Percentiles rank a stretch among this genome's conserved stretches.
Evolutionary conservation across 73 alveolate genomes (phyloP).

Genomic region (Urostyla sp.): DNA sequence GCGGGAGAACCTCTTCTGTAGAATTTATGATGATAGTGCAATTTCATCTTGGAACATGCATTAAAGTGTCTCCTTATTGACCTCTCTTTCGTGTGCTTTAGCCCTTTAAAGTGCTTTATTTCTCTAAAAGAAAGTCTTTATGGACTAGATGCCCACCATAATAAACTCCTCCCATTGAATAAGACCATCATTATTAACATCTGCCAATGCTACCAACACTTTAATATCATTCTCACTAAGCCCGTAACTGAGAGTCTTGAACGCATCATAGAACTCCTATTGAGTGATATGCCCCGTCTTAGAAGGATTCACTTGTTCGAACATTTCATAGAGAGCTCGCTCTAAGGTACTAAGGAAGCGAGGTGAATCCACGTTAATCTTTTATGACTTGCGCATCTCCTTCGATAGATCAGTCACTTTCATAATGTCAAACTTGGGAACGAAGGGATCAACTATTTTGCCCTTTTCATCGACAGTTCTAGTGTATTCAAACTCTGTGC

Average conservation of each 20-base stretch:
- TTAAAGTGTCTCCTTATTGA: slow-evolving; percentile 53
- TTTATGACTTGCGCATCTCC: slow-evolving; percentile 60
- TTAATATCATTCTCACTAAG: slow-evolving; percentile 62
- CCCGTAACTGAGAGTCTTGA: slow-evolving; percentile 67
- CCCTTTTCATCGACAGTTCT: slow-evolving; percentile 72
- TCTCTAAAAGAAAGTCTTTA: slow-evolving; percentile 58
- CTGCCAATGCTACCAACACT: slow-evolving; percentile 59
- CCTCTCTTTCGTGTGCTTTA: slow-evolving; percentile 47
- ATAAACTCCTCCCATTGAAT: slow-evolving; percentile 61
- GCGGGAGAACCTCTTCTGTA: slow-evolving; percentile 46
- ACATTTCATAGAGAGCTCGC: slow-evolving; percentile 61
- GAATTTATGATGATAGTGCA: slow-evolving; percentile 11
- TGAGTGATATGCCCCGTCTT: slow-evolving; percentile 55
- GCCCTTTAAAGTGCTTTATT: slow-evolving; percentile 44
- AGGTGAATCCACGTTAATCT: slow-evolving; percentile 61
- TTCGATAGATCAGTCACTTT: slow-evolving; percentile 55
- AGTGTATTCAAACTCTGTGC: slow-evolving; percentile 71
- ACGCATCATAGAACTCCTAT: slow-evolving; percentile 68
- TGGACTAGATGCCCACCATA: slow-evolving; percentile 58
- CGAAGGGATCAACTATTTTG: slow-evolving; percentile 61
- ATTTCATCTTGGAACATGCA: slow-evolving; percentile 56
- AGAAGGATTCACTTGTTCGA: slow-evolving; percentile 53
- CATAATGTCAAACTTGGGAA: slow-evolving; percentile 62
- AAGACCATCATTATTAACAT: slow-evolving; percentile 58
- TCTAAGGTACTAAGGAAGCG: slow-evolving; percentile 45